phyloP scores from a whole-genome alignment of 2,329 filamentous ascomycete genomes.

The Alternaria angustiovoidea region DNA sequence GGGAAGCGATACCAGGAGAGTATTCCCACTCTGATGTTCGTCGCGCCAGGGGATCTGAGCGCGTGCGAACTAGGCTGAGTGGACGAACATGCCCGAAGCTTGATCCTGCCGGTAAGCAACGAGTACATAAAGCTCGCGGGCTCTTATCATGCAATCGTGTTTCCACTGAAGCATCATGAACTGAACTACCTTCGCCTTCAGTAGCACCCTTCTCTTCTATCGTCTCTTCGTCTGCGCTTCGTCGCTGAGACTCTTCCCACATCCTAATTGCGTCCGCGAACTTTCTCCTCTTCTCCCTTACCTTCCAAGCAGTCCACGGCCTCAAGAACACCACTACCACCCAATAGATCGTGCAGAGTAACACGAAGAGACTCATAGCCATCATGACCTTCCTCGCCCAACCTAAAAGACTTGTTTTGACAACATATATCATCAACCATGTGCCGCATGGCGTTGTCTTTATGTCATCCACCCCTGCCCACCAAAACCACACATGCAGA shows the following conservation, averaged over 20 bases:
- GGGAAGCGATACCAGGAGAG: background rate
- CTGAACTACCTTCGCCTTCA: background rate
- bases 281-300: constrained; percentile 9
- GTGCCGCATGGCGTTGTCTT: constrained; percentile 29
- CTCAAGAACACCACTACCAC: constrained; percentile 9
- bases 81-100: background rate
- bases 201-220: background rate
- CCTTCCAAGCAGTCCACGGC: constrained; percentile 6
- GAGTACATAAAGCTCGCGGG: background rate
- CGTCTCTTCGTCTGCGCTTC: background rate
- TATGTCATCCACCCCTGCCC: constrained; percentile 26
- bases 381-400: constrained; percentile 27
- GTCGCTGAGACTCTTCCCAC: constrained; percentile 1
- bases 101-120: background rate
- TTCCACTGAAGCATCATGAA: background rate
- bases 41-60: background rate
- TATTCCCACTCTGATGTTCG: background rate
- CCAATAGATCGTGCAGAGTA: background rate
- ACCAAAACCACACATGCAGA: constrained; percentile 36
- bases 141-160: background rate
- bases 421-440: constrained; percentile 21
- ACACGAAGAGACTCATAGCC: constrained; percentile 16
- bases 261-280: constrained; percentile 10
- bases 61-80: background rate
- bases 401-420: constrained; percentile 12